These are phyloP conservation scores for Pyrenophora graminea DNA, from an alignment of 2,329 filamentous ascomycete genomes.

Conservation along the genomic window DNA sequence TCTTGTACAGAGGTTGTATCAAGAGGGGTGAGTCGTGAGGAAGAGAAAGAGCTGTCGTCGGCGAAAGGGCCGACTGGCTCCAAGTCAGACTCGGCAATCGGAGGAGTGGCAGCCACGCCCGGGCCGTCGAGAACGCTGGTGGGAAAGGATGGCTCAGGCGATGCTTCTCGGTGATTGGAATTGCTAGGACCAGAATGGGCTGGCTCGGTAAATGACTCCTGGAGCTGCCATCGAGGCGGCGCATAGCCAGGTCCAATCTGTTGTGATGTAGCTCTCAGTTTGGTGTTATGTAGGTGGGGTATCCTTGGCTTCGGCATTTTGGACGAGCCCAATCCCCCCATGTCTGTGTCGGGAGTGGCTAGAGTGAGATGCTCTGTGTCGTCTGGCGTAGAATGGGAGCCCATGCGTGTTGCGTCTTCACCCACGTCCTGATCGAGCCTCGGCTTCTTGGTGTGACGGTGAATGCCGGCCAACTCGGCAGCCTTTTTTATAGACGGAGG, in stretches of 20 bases:
- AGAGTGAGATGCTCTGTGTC: constrained; percentile 42
- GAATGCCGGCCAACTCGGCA: constrained; percentile 54
- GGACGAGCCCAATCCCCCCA: constrained; percentile 29
- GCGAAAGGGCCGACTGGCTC: constrained; percentile 60
- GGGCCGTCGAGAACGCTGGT: constrained; percentile 39
- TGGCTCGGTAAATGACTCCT: constrained; percentile 32
- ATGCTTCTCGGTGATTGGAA: constrained; percentile 18
- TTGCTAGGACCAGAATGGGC: constrained; percentile 22
- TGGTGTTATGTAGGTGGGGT: constrained; percentile 23
- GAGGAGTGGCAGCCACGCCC: constrained; percentile 72
- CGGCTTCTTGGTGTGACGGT: constrained; percentile 57
- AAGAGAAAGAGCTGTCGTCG: constrained; percentile 19
- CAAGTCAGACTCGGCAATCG: constrained; percentile 72
- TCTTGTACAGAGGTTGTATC: constrained; percentile 79
- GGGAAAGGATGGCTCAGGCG: constrained; percentile 28
- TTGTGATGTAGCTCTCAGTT: constrained; percentile 26
- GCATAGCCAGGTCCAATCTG: constrained; percentile 16
- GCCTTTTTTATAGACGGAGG: constrained; percentile 60
- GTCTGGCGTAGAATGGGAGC: constrained; percentile 36
- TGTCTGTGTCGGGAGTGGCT: constrained; percentile 47
- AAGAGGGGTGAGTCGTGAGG: constrained; percentile 55
- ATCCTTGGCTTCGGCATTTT: constrained; percentile 24
- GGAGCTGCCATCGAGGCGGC: constrained; percentile 30
- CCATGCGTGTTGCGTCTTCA: constrained; percentile 19
- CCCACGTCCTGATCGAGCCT: constrained; percentile 39